Evolutionary conservation across 2,329 filamentous ascomycete species (phyloP).

Genomic region (Chaetomium olivaceum): DNA sequence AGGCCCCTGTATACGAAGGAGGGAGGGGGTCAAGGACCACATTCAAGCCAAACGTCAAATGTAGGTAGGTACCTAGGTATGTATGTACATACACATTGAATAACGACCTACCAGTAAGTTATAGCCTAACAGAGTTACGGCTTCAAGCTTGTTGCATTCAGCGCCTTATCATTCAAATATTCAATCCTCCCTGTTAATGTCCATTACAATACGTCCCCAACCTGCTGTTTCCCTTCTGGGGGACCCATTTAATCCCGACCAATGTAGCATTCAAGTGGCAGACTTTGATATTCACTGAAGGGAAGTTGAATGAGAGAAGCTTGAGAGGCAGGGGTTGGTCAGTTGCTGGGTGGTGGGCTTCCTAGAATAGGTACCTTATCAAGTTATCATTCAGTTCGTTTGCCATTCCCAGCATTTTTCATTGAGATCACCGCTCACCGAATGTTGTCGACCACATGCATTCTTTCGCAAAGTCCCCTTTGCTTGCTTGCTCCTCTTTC

Average conservation of each 20-base stretch:
- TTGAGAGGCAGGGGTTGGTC: too few species aligned
- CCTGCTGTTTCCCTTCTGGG: neutral
- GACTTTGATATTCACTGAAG: too few species aligned
- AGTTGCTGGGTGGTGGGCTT: neutral
- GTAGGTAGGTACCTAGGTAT: too few species aligned
- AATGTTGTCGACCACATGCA: neutral
- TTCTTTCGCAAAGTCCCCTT: neutral
- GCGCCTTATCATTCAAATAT: neutral
- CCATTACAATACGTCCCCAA: neutral
- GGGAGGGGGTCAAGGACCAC: too few species aligned
- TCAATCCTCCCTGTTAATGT: neutral
- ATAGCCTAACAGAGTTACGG: too few species aligned
- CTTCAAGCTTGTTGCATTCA: neutral
- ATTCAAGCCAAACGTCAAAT: too few species aligned
- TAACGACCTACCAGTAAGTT: too few species aligned
- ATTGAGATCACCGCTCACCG: neutral
- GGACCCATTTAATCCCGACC: neutral
- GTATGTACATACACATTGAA: too few species aligned
- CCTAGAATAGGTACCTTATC: neutral
- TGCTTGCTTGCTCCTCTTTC: neutral
- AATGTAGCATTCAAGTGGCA: neutral
- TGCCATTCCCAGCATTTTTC: too few species aligned
- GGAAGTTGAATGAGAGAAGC: too few species aligned
- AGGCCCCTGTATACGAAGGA: too few species aligned
- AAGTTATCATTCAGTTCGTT: neutral